phyloP scores from a whole-genome alignment of 331 rosid species.

The Spiraea crenata region DNA sequence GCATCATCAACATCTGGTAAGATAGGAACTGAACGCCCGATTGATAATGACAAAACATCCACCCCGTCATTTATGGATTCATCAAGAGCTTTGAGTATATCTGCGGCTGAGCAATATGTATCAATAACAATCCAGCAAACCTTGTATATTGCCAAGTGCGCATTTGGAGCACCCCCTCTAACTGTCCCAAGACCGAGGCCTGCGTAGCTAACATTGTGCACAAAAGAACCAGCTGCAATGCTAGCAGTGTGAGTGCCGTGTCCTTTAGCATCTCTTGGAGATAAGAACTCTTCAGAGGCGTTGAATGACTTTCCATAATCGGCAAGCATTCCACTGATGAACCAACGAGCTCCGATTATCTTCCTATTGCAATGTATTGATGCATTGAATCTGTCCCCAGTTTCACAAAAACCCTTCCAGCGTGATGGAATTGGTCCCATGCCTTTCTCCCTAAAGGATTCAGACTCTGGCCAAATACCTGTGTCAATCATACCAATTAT shows the following conservation, averaged over 20 bases:
- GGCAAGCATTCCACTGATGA: slow-evolving; percentile 1
- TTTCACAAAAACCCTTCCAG: slow-evolving; percentile 34
- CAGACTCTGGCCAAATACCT: slow-evolving; percentile 45
- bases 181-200: slow-evolving; percentile 23
- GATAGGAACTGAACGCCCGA: slow-evolving; percentile 19
- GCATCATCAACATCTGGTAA: slow-evolving; percentile 21
- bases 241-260: slow-evolving; percentile 38
- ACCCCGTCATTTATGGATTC: slow-evolving; percentile 34
- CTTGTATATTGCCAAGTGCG: slow-evolving; percentile 42
- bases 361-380: slow-evolving; percentile 29
- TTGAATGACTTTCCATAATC: slow-evolving; percentile 17
- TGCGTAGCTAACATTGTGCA: slow-evolving; percentile 23
- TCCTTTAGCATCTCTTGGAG: slow-evolving; percentile 34
- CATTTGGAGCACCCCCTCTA: slow-evolving; percentile 38
- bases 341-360: slow-evolving; percentile 40
- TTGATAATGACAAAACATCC: slow-evolving; percentile 25
- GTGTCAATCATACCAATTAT: slow-evolving; percentile 34
- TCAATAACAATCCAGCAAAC: slow-evolving; percentile 25
- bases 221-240: slow-evolving; percentile 35
- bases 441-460: slow-evolving; percentile 25
- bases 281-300: slow-evolving; percentile 27
- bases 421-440: slow-evolving; percentile 30
- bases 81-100: slow-evolving; percentile 31
- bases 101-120: slow-evolving; percentile 26
- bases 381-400: slow-evolving; percentile 27